Evolutionary conservation across 2,329 filamentous ascomycete genomes (phyloP).

Genomic region (Aspergillus sp.): DNA sequence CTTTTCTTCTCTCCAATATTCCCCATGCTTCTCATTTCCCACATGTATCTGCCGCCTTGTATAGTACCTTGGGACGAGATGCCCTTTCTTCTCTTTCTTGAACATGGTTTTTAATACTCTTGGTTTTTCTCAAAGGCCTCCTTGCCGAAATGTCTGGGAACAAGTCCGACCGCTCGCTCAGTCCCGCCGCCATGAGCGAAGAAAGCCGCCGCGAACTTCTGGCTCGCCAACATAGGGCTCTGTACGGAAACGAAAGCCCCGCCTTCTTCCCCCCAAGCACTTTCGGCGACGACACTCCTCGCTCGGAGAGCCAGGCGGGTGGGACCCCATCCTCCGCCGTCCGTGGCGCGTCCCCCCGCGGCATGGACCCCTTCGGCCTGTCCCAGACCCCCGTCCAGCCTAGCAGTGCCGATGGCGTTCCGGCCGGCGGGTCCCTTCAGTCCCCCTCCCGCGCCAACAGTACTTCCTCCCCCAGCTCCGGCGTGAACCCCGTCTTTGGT

Average conservation of each 20-base stretch:
- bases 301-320: slow-evolving; percentile 64
- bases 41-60: slow-evolving; percentile 44
- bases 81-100: slow-evolving; percentile 28
- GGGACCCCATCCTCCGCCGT: slow-evolving; percentile 56
- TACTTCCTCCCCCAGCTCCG: slow-evolving; percentile 68
- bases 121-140: slow-evolving; percentile 51
- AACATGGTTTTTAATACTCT: slow-evolving; percentile 42
- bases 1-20: slow-evolving; percentile 28
- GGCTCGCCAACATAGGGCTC: slow-evolving; percentile 87
- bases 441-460: slow-evolving; percentile 73
- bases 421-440: slow-evolving; percentile 37
- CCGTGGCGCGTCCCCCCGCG: slow-evolving; percentile 75
- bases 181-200: slow-evolving; percentile 84
- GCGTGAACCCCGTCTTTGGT: slow-evolving; percentile 49
- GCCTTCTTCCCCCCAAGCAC: slow-evolving; percentile 65
- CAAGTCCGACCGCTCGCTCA: slow-evolving; percentile 85
- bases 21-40: slow-evolving; percentile 36
- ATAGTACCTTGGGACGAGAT: slow-evolving; percentile 39
- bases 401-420: slow-evolving; percentile 49
- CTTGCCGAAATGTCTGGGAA: slow-evolving; percentile 65
- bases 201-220: slow-evolving; percentile 95
- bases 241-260: slow-evolving; percentile 75
- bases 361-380: slow-evolving; percentile 67
- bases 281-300: slow-evolving; percentile 67
- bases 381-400: slow-evolving; percentile 47